phyloP scores from a whole-genome alignment of 2,329 filamentous ascomycete species.

The Epichloe bromicola region DNA sequence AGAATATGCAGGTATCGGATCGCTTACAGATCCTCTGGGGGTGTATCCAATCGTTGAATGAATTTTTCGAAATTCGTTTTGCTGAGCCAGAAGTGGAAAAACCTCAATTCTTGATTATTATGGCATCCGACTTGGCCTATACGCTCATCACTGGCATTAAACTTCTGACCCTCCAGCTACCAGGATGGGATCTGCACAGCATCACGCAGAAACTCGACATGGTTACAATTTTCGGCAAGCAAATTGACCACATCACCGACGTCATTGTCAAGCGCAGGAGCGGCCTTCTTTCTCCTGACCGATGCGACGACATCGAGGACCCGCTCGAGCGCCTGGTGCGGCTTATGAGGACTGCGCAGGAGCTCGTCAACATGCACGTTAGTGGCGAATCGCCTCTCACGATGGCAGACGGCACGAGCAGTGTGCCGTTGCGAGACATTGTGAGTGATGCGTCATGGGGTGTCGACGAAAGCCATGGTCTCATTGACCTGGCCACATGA shows the following conservation, averaged over 20 bases:
- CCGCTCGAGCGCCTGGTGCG: slow-evolving; percentile 19
- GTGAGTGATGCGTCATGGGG: slow-evolving; percentile 7
- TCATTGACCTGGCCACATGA: slow-evolving; percentile 2
- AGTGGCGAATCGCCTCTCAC: slow-evolving; percentile 12
- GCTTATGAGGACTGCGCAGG: slow-evolving; percentile 18
- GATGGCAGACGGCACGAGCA: slow-evolving; percentile 8
- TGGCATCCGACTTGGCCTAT: slow-evolving; percentile 34
- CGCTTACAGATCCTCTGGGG: slow-evolving; percentile 33
- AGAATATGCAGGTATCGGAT: slow-evolving; percentile 22
- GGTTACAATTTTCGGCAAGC: slow-evolving; percentile 11
- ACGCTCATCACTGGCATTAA: slow-evolving; percentile 32
- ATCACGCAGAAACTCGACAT: slow-evolving; percentile 22
- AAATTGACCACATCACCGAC: slow-evolving; percentile 17
- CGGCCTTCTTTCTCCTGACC: slow-evolving; percentile 11
- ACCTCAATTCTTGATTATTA: slow-evolving; percentile 30
- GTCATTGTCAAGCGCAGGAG: slow-evolving; percentile 18
- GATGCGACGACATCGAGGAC: slow-evolving; percentile 12
- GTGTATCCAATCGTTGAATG: slow-evolving; percentile 27
- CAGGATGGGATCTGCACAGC: slow-evolving; percentile 31
- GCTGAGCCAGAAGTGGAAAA: slow-evolving; percentile 17
- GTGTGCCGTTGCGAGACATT: slow-evolving; percentile 10
- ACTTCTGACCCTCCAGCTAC: slow-evolving; percentile 30
- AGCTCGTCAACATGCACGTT: slow-evolving; percentile 20
- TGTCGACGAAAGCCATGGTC: slow-evolving; percentile 1
- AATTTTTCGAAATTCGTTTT: slow-evolving; percentile 27